Evolutionary conservation across 495 filamentous ascomycete species (phyloP), one percentile per base, ranked within the genome.

Genomic region (Lophiostoma macrostomum): DNA sequence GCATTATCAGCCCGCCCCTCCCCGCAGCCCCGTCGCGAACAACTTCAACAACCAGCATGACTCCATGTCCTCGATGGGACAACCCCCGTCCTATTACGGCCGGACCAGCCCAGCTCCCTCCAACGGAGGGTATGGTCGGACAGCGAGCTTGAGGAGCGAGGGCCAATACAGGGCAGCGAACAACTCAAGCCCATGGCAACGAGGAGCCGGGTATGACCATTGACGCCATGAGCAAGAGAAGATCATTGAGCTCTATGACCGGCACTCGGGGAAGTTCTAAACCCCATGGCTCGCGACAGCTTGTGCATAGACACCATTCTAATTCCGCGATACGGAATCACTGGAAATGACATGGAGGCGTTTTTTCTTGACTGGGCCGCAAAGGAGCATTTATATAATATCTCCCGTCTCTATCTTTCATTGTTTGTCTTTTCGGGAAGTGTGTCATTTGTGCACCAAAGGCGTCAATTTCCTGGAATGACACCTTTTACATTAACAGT

Each of bases 141-240:
- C 53, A 32, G 58, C 31, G 11, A 58, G 61, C 49, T 14, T 56
- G n/a, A 38, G 57, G 29, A 61, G 40, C 40, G 58, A 60, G 32
- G 16, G 13, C 8, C 53, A 65, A 39, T 76, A 73, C 63, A 64
- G 78, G 62, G 60, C 70, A 45, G 74, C 80, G 63, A 80, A 81
- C 62, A 80, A 76, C 53, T 56, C 74, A 28, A 84, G 81, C 70
- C 80, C 82, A 16, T 85, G 82, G 82, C 80, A 85, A 66, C 66
- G 82, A 55, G 82, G 82, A 28, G 82, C 81, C 22, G 82, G 82
- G 27, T 85, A 84, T 57, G 80, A 84, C 49, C 77, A 81, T 61
- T 82, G 59, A 69, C 51, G 55, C 44, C 78, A 60, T 13, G 60
- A 57, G 34, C 37, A 56, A 35, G 60, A 63, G 29, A 46, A 50